Evolutionary conservation across 257 asterid species (phyloP).

Genomic region (Galeopsis tetrahit): DNA sequence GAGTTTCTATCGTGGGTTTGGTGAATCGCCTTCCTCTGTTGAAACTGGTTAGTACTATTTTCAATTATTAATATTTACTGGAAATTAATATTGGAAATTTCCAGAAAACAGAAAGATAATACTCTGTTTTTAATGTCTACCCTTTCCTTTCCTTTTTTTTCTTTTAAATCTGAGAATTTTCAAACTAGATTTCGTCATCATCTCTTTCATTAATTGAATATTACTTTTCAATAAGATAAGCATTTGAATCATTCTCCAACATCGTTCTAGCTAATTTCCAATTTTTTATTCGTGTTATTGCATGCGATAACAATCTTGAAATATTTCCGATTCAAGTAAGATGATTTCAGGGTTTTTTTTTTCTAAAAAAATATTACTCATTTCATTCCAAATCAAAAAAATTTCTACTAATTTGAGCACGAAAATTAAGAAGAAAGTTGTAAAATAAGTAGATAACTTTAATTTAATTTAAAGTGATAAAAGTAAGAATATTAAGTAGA

Average conservation of each 20-base stretch:
- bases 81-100: neutral
- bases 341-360: neutral
- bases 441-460: too few species aligned
- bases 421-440: too few species aligned
- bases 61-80: too few species aligned
- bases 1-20: conserved; percentile 39
- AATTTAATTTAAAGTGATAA: too few species aligned
- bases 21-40: conserved; percentile 57
- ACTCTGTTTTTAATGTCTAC: conserved; percentile 36
- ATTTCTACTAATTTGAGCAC: too few species aligned
- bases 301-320: conserved; percentile 33
- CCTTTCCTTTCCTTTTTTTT: neutral
- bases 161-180: neutral
- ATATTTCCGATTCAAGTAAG: neutral
- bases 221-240: conserved; percentile 36
- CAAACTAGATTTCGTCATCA: conserved; percentile 32
- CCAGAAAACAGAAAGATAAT: neutral
- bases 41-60: conserved; percentile 45
- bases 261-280: neutral
- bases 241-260: conserved; percentile 36
- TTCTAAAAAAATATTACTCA: neutral
- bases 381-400: too few species aligned
- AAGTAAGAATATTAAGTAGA: too few species aligned
- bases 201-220: conserved; percentile 30
- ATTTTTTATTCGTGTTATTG: conserved; percentile 23